Percentiles rank a stretch among this genome's conserved stretches.
These are phyloP conservation scores for Rhizopus arrhizus DNA, from an alignment of 371 early-diverging fungal species.

Conservation along the genomic window DNA sequence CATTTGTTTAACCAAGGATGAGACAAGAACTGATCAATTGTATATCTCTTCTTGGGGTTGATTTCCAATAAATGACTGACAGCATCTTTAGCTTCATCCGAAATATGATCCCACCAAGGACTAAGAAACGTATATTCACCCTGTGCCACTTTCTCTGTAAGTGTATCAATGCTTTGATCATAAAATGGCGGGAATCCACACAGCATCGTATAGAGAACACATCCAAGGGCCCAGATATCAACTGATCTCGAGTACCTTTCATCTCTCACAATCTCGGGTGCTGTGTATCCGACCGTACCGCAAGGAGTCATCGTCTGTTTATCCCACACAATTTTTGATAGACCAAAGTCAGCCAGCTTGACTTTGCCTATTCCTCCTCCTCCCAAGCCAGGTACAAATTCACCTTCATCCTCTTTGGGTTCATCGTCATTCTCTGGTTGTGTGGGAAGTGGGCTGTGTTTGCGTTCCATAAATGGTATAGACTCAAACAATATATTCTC, in stretches of 20 bases:
- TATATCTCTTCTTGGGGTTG: conserved; percentile 81
- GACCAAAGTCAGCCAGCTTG: conserved; percentile 87
- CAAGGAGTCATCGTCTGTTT: conserved; percentile 86
- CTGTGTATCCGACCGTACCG: conserved; percentile 91
- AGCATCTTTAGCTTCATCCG: conserved; percentile 74
- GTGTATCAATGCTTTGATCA: conserved; percentile 74
- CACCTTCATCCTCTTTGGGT: conserved; percentile 73
- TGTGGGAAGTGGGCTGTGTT: conserved; percentile 34
- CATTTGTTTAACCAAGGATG: conserved; percentile 35
- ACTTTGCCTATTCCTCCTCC: conserved; percentile 83
- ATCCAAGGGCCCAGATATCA: conserved; percentile 95
- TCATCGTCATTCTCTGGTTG: conserved; percentile 50
- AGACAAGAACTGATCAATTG: conserved; percentile 72
- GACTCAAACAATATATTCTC: conserved; percentile 91
- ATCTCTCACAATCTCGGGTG: conserved; percentile 87
- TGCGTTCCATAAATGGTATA: conserved; percentile 63
- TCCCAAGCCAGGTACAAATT: conserved; percentile 71
- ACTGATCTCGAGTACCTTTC: conserved; percentile 82
- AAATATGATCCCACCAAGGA: conserved; percentile 92
- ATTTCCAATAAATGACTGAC: conserved; percentile 82
- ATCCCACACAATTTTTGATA: conserved; percentile 82
- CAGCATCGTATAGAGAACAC: conserved; percentile 86
- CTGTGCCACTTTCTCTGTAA: conserved; percentile 77
- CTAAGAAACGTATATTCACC: conserved; percentile 76
- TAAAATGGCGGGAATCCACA: conserved; percentile 93